A percentile compares a stretch with the other conserved stretches of the same genome.
These are phyloP conservation scores for Hysterium pulicare DNA, from an alignment of 2,329 filamentous ascomycete species.

Conservation along the genomic window DNA sequence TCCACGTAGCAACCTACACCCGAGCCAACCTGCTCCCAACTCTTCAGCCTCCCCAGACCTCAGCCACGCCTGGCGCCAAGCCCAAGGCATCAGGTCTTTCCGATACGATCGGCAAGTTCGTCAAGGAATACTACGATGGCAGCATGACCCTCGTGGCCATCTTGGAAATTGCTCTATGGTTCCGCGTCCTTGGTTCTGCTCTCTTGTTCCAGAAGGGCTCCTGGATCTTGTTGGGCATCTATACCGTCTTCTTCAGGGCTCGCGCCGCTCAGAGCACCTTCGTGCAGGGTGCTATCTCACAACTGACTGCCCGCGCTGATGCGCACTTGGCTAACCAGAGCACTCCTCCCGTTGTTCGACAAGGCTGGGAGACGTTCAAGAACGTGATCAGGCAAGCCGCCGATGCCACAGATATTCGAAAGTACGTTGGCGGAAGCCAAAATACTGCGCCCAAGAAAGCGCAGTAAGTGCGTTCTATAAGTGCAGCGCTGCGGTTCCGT, in stretches of 20 bases:
- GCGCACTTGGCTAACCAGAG: conserved; percentile 80
- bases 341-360: conserved; percentile 73
- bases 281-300: conserved; percentile 76
- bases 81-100: conserved; percentile 62
- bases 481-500: no score
- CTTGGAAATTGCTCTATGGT: conserved; percentile 85
- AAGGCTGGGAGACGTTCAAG: conserved; percentile 81
- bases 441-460: conserved; percentile 62
- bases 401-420: conserved; percentile 73
- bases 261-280: conserved; percentile 88
- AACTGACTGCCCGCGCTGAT: conserved; percentile 72
- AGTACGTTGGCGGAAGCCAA: conserved; percentile 62
- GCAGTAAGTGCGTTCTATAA: conserved; percentile 40
- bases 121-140: conserved; percentile 96
- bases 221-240: conserved; percentile 81
- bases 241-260: conserved; percentile 89
- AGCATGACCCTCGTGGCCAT: conserved; percentile 91
- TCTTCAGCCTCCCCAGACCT: conserved; percentile 62
- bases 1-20: conserved; percentile 96
- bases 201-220: conserved; percentile 86
- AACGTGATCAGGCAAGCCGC: conserved; percentile 67
- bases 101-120: conserved; percentile 84
- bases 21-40: conserved; percentile 91
- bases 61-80: conserved; percentile 54
- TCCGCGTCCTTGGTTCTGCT: conserved; percentile 75